Base-by-base conservation (phyloP, 2,329 filamentous ascomycete species). In the Beauveria sp. region DNA sequence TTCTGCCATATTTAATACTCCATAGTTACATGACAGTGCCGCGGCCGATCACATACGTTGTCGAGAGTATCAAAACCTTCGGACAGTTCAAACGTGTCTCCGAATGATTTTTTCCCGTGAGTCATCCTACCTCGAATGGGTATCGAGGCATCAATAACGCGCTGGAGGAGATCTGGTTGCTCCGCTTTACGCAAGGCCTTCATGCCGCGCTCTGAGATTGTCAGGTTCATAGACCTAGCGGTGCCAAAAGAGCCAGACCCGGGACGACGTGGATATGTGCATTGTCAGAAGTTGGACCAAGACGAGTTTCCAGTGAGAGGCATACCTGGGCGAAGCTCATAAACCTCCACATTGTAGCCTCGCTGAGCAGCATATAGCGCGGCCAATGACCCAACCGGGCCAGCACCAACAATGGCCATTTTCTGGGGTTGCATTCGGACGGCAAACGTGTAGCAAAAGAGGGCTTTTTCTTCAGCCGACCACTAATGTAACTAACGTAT, bases 91-190 rank as follows among this genome's bases (percentile, higher is more conserved):
- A 86, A 90, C 51, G 96, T 75, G 28, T 84, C 75, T 6, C 91
- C 90, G 20, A 81, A 77, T 12, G 83, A 79, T 22, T 80, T 79
- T 68, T 79, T 80, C 34, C 90, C 86, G 71, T 99, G 95, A 65
- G 99, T 96, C 95, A 99, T 98, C 31, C 95, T 90, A 12, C 93
- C 95, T 73, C 88, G 81, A 91, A 99, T 97, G 14, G 93, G 93
- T 63, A 97, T 91, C 0, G 93, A 93, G 55, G 88, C 84, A 1
- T 78, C 78, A 68, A 96, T 81, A 40, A 98, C 85, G 67, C 87
- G 81, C 14, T 93, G 82, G 42, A 96, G 78, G 42, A 98, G 82
- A 3, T 80, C 82, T 3, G 84, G 76, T 40, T 87, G 83, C 26
- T 85, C 84, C 1, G 90, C 85, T 67, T 89, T 79, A 58, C 84